Conservation (phyloP, 179 eudicot species). For the Silene coronaria region DNA sequence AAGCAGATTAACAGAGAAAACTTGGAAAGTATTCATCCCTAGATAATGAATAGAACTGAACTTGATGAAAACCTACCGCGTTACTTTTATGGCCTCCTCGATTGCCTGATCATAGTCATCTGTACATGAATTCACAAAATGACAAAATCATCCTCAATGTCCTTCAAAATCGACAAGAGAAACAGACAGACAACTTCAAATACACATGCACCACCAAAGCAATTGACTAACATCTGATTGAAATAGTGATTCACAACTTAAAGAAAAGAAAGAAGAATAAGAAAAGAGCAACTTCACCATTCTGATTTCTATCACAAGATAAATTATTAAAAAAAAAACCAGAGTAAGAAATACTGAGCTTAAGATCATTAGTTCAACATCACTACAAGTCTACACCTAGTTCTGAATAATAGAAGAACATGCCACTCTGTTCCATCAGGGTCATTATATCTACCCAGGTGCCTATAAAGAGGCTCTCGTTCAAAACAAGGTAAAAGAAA, state of each 20-base stretch:
- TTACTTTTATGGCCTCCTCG: slow-evolving; percentile 55
- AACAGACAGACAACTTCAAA: background rate
- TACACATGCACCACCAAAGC: slow-evolving; percentile 1
- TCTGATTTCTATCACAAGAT: background rate
- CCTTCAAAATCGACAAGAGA: background rate
- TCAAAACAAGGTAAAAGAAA: background rate
- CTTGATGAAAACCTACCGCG: slow-evolving; percentile 43
- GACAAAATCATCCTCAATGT: background rate
- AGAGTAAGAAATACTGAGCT: background rate
- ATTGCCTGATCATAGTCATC: slow-evolving; percentile 73
- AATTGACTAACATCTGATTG: background rate
- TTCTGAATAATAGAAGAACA: background rate
- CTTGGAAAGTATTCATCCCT: background rate
- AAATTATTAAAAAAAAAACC: slow-evolving; percentile 1
- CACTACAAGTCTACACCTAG: background rate
- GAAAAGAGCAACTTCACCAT: background rate
- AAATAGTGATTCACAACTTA: background rate
- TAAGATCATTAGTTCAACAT: background rate
- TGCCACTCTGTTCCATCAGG: background rate
- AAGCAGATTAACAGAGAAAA: background rate
- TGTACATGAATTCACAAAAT: slow-evolving; percentile 35
- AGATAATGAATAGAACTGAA: background rate
- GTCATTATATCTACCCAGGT: background rate
- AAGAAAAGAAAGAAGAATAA: background rate
- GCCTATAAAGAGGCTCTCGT: background rate